Evolutionary conservation across 345 rosid species (phyloP), one percentile per base, ranked within the genome.

Genomic region (Mercurialis annua): DNA sequence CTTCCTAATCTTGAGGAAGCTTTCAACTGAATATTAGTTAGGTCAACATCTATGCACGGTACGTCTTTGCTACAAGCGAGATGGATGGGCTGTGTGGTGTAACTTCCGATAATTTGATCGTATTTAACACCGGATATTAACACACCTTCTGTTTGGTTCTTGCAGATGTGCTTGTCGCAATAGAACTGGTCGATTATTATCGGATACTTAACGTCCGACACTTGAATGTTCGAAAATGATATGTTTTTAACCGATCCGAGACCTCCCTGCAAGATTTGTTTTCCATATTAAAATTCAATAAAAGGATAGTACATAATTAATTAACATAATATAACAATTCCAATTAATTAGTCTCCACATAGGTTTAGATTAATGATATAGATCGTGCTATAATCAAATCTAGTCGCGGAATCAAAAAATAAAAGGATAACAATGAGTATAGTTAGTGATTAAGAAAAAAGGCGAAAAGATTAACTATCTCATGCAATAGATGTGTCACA

Each of bases 171-270:
- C 73, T 92, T 90, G 79, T 90, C 96, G 11, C 98, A 92, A 55
- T 92, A 90, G 76, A 78, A 92, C 51, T 92, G 98, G 73, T 92
- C 95, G 1, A 92, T 92, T 63, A 85, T 80, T 58, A 92, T 75
- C 0, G 97, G 98, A 48, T 82, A 80, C 68, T 88, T 80, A 14
- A 92, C 97, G 27, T 88, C 78, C 1, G 73, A 61, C 30, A 92
- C 92, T 74, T 88, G 84, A 51, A 92, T 88, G 65, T 73, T 78
- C 27, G 97, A 80, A 73, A 92, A 92, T 10, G 95, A 65, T 30
- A 92, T 80, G 61, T 92, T 92, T 77, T 85, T 90, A 15, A 92
- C 97, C 0, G 78, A 74, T 52, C 97, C 97, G 40, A 80, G 21
- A 6, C 97, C 97, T 12, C 98, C 97, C 92, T 89, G 81, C 34